These are phyloP conservation scores for Leishmania braziliensis DNA, from an alignment of 208 protist species.

Conservation along the genomic window DNA sequence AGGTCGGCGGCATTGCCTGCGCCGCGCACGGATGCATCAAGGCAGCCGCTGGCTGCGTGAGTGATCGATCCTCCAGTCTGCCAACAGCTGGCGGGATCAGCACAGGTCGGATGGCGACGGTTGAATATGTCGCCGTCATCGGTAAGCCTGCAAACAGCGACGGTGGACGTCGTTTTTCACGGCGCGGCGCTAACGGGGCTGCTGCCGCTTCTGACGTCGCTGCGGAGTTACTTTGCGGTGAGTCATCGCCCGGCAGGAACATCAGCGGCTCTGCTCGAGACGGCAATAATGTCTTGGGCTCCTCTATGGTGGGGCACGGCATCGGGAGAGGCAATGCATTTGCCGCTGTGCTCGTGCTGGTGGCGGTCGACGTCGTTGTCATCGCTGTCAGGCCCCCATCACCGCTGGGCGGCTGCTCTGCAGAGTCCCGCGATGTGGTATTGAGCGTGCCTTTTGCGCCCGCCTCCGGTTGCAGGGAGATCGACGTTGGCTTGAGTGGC, in stretches of 20 bases:
- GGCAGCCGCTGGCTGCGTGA: neutral
- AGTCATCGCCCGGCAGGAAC: neutral
- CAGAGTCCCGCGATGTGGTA: neutral
- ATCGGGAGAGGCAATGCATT: neutral
- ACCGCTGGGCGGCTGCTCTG: neutral
- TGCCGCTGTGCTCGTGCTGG: neutral
- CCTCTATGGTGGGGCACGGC: neutral
- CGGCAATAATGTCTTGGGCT: neutral
- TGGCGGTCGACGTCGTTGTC: neutral
- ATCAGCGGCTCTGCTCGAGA: neutral
- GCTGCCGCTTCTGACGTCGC: neutral
- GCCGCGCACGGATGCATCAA: neutral
- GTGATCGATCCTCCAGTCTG: neutral
- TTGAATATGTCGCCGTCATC: neutral
- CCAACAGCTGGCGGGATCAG: neutral
- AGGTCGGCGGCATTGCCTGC: neutral
- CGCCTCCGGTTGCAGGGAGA: neutral
- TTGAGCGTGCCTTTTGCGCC: neutral
- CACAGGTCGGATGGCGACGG: neutral
- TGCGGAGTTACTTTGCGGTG: neutral
- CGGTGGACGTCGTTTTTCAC: slow-evolving; percentile 7
- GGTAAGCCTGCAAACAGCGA: slow-evolving; percentile 7
- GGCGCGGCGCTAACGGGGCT: neutral
- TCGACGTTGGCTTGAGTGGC: neutral
- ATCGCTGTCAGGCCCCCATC: neutral